These are phyloP conservation scores for Phanerodontia chrysosporium DNA, from an alignment of 768 basidiomycete genomes.

Conservation along the genomic window DNA sequence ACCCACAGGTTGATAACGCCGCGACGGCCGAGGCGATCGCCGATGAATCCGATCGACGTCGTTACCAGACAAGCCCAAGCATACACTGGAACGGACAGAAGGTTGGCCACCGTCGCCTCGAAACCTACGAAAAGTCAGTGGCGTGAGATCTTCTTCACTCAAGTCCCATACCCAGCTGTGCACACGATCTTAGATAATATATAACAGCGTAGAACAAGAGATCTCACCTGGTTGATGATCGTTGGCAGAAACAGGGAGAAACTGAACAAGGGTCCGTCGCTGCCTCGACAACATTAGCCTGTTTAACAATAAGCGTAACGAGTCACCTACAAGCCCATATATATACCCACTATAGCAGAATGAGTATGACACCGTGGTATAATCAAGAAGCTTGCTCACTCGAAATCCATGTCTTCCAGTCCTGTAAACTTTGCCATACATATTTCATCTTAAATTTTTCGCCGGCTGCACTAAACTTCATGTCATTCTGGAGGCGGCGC, in stretches of 20 bases:
- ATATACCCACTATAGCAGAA: conserved; percentile 53
- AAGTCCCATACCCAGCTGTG: not conserved
- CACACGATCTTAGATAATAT: not conserved
- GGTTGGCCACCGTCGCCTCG: conserved; percentile 60
- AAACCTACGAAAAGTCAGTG: conserved; percentile 37
- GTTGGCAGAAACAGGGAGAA: conserved; percentile 50
- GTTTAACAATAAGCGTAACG: not conserved
- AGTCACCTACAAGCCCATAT: conserved; percentile 60
- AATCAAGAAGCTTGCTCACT: conserved; percentile 38
- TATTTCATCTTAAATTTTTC: conserved; percentile 49
- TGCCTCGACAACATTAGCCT: conserved; percentile 20
- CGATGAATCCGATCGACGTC: conserved; percentile 52
- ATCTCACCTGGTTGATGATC: conserved; percentile 45
- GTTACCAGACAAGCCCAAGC: conserved; percentile 70
- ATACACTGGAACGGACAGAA: conserved; percentile 77
- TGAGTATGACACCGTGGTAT: conserved; percentile 4
- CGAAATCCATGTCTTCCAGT: conserved; percentile 72
- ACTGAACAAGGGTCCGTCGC: conserved; percentile 47
- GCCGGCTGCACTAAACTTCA: conserved; percentile 62
- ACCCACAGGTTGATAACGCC: conserved; percentile 59
- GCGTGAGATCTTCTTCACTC: conserved; percentile 19
- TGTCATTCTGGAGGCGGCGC: conserved; percentile 59
- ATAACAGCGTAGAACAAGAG: not conserved
- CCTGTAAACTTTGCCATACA: conserved; percentile 54
- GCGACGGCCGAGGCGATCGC: conserved; percentile 55